Base-by-base conservation (phyloP, 306 rosid genomes). In the Dryas alaskensis region DNA sequence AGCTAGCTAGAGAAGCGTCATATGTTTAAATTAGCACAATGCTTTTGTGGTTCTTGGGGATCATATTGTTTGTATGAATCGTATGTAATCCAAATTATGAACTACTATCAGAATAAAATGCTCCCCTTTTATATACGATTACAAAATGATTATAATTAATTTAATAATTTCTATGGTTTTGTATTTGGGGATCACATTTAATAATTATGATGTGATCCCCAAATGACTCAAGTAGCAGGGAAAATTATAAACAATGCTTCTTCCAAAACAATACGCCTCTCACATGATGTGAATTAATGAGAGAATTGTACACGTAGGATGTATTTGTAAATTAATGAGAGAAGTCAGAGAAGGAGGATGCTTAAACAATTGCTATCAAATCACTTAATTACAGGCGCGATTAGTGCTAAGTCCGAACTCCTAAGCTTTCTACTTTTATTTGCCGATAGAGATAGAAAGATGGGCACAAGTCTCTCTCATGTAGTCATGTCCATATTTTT, bases 401-500 rank as follows among this genome's bases (percentile, higher is more conserved):
- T 64, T 65, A 40, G 73, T 46, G 73, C 78, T 48, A 6, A 63
- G 27, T 10, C 6, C 8, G 7, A 7, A 11, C 37, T 31, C n/a
- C 61, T 47, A 10, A 27, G 4, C 55, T 25, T 44, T 39, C 10
- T 7, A 11, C 8, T 57, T 25, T 63, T 67, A 65, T 55, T 40
- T 27, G 58, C 59, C 73, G 31, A 6, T 13, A 60, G 0, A n/a
- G 47, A 60, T 27, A 48, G 78, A 64, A 71, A 74, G 68, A 75
- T 16, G 44, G 67, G 47, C 37, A 25, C 53, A 8, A 19, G 80
- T 68, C 80, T 37, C 63, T 7, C 14, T 68, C 80, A 59, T 22
- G 22, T 22, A 22, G 22, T 22, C 22, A 22, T 37, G 62, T 17
- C 68, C 60, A 3, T 16, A 19, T 11, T 10, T 45, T 45, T 67